Evolutionary conservation across 331 rosid species (phyloP).

Genomic region (Telfairia occidentalis): DNA sequence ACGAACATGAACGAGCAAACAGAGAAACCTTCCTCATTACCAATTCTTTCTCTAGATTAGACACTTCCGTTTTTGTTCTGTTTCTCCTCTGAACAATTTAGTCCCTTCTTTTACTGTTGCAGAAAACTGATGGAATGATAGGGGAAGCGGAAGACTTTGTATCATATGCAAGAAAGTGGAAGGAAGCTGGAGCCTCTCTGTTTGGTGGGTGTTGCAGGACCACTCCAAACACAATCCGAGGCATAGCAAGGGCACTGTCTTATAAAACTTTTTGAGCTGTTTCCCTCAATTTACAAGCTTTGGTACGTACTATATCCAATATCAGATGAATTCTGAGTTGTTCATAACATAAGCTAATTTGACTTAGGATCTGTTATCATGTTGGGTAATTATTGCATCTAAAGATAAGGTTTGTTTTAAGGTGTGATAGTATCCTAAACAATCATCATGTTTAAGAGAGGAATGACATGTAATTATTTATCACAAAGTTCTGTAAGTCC

Average conservation of each 20-base stretch:
- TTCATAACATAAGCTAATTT: neutral
- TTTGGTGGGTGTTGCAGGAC: slow-evolving; percentile 98
- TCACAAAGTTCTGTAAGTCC: neutral
- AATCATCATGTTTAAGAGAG: neutral
- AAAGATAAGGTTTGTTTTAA: neutral
- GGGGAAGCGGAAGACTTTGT: slow-evolving; percentile 71
- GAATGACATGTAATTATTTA: too few species aligned
- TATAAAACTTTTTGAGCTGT: neutral
- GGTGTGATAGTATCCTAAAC: neutral
- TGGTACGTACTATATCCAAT: neutral
- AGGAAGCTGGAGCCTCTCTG: slow-evolving; percentile 66
- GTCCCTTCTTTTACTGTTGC: slow-evolving; percentile 7
- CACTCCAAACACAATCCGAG: slow-evolving; percentile 67
- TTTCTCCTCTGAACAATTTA: slow-evolving; percentile 4
- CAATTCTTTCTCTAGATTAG: neutral
- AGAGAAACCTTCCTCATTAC: neutral
- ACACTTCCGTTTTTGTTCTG: neutral
- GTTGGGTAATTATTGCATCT: neutral
- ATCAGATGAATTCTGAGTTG: neutral
- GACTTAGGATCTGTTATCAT: neutral
- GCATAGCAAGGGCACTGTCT: slow-evolving; percentile 41
- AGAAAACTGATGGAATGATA: slow-evolving; percentile 41
- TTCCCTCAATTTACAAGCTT: neutral
- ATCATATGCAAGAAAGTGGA: slow-evolving; percentile 55
- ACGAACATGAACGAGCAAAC: neutral